A percentile compares a stretch with the other conserved stretches of the same genome.
phyloP scores from a whole-genome alignment of 78 protist species.

The Dictyostelium intermedium region DNA sequence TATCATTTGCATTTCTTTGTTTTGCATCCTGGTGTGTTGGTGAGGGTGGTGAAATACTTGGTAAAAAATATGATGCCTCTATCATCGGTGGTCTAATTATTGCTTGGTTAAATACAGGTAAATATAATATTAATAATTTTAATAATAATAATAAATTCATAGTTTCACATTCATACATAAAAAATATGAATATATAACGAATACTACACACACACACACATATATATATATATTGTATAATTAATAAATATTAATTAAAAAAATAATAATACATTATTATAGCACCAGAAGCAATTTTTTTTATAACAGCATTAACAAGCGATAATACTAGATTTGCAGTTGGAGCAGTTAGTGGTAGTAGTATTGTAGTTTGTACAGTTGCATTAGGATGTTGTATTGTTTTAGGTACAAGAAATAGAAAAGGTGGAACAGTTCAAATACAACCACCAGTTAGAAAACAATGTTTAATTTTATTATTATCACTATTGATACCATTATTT shows the following conservation, averaged over 20 bases:
- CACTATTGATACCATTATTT: slow-evolving; percentile 24
- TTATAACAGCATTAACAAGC: slow-evolving; percentile 80
- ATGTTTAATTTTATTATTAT: slow-evolving; percentile 65
- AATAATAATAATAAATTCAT: neutral
- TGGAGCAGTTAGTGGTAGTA: slow-evolving; percentile 87
- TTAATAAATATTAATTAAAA: neutral
- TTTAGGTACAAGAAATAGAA: slow-evolving; percentile 75
- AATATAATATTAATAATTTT: neutral
- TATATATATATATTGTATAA: neutral
- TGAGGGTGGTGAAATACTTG: slow-evolving; percentile 90
- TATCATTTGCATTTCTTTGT: slow-evolving; percentile 48
- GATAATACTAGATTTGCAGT: slow-evolving; percentile 83
- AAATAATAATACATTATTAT: neutral
- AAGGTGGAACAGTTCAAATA: slow-evolving; percentile 31
- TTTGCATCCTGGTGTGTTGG: slow-evolving; percentile 85
- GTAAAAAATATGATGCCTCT: slow-evolving; percentile 85
- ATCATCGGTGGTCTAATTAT: slow-evolving; percentile 87
- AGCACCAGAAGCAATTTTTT: slow-evolving; percentile 86
- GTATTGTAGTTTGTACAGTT: slow-evolving; percentile 86
- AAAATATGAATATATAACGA: no score
- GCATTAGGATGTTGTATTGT: slow-evolving; percentile 81
- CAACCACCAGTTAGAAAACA: slow-evolving; percentile 84
- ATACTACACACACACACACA: neutral
- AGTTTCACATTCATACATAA: neutral
- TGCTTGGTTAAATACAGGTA: slow-evolving; percentile 89